A percentile compares a stretch with the other conserved stretches of the same genome.
Conservation (phyloP, 75 land plant genomes). For the Selaginella moellendorffii region DNA sequence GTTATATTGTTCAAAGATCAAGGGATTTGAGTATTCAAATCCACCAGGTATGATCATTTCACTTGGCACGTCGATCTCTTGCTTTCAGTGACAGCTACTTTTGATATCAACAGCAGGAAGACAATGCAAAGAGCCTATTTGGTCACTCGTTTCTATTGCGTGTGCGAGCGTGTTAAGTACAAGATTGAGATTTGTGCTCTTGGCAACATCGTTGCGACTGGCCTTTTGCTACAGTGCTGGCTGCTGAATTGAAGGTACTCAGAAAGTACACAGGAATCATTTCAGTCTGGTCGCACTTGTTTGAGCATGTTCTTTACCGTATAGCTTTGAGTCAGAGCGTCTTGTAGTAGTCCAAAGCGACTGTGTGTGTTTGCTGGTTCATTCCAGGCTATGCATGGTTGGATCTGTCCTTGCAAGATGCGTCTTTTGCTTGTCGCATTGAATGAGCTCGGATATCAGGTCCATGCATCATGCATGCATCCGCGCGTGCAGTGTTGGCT, state of each 20-base stretch:
- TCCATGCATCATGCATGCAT: neutral
- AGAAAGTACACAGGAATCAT: neutral
- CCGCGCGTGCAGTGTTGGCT: neutral
- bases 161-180: neutral
- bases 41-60: neutral
- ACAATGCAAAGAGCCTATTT: neutral
- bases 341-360: neutral
- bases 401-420: too few relatives aligned
- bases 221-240: too few relatives aligned
- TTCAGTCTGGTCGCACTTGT: neutral
- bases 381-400: neutral
- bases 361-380: too few relatives aligned
- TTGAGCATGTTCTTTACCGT: neutral
- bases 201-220: neutral
- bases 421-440: neutral
- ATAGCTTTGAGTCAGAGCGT: neutral
- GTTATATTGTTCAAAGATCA: too few relatives aligned
- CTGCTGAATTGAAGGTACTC: too few relatives aligned
- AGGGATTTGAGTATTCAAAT: neutral
- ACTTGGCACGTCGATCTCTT: neutral
- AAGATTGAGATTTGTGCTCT: neutral
- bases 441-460: neutral
- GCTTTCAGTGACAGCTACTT: neutral
- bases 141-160: neutral
- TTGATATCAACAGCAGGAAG: neutral